Evolutionary conservation across 768 basidiomycete genomes (phyloP), one percentile per base, ranked within the genome.

Genomic region (Leccinum truebloodii): DNA sequence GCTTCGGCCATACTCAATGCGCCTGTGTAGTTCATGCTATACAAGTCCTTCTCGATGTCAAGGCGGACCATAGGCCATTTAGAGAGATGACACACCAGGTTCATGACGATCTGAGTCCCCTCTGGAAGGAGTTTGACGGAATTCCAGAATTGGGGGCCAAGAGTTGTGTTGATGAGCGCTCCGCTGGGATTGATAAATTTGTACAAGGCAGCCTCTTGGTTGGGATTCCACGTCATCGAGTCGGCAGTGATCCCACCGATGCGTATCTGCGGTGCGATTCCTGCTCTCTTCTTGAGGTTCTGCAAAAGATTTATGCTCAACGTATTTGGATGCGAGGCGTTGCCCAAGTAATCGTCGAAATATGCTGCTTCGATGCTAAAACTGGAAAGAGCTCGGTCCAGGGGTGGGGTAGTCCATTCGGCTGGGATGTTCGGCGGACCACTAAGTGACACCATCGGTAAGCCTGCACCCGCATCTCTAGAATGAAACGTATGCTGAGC

Each of bases 201-300:
- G 65, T 66, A 60, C 49, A 66, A 30, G 2, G 62, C 60, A 22
- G 37, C 56, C 35, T 75, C 72, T 51, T 78, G 76, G 12, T 75
- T 70, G 0, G 78, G 71, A 58, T 81, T 67, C 81, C 81, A 82
- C 57, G 77, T 79, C 1, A 81, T 81, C 13, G 81, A 82, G 64
- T 84, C 81, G 6, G 82, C 83, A 1, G 82, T 83, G 60, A 83
- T 82, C 0, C 83, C 83, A 24, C 83, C 81, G n/a, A 84, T 83
- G 12, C 83, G 75, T 18, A 82, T 68, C 71, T 83, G 78, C 6
- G 78, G 73, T 16, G 83, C 74, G 16, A 76, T 71, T 3, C 80
- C 80, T 22, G 81, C 78, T 16, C 82, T 78, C 26, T 71, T 69
- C 46, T 75, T 75, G 20, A 84, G 67, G 62, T 83, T 82, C 52